Conservation (phyloP, 108 stramenopile species). For the Craspedostauros australis region DNA sequence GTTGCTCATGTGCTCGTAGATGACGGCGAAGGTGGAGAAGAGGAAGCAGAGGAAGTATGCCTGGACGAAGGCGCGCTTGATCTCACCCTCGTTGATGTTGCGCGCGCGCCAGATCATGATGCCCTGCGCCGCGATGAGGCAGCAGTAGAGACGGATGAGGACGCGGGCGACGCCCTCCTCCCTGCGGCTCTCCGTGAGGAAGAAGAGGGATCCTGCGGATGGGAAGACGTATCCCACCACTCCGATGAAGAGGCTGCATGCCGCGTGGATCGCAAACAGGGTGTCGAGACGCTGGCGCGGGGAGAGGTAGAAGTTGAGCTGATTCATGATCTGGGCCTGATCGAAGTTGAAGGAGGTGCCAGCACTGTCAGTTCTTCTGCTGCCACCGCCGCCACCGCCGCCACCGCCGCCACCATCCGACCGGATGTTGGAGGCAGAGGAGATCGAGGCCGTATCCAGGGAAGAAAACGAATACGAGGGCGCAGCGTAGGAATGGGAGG, state of each 20-base stretch:
- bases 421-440: no score
- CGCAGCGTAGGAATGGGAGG: no score
- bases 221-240: constrained; percentile 36
- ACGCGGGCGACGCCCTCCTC: constrained; percentile 39
- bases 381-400: no score
- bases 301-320: constrained; percentile 29
- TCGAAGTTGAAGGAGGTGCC: no score
- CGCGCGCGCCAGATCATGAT: constrained; percentile 46
- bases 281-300: constrained; percentile 49
- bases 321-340: background rate
- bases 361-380: no score
- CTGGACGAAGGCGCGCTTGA: constrained; percentile 46
- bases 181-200: constrained; percentile 37
- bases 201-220: constrained; percentile 19
- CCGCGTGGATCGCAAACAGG: constrained; percentile 36
- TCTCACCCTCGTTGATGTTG: constrained; percentile 47
- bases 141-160: constrained; percentile 31
- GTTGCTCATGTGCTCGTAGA: constrained; percentile 38
- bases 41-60: constrained; percentile 55
- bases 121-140: constrained; percentile 48
- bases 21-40: constrained; percentile 28
- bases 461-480: no score
- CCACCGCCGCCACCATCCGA: no score
- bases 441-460: no score
- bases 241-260: constrained; percentile 29